These are phyloP conservation scores for Backusella luteola DNA, from an alignment of 192 early-diverging fungal species.

Conservation along the genomic window DNA sequence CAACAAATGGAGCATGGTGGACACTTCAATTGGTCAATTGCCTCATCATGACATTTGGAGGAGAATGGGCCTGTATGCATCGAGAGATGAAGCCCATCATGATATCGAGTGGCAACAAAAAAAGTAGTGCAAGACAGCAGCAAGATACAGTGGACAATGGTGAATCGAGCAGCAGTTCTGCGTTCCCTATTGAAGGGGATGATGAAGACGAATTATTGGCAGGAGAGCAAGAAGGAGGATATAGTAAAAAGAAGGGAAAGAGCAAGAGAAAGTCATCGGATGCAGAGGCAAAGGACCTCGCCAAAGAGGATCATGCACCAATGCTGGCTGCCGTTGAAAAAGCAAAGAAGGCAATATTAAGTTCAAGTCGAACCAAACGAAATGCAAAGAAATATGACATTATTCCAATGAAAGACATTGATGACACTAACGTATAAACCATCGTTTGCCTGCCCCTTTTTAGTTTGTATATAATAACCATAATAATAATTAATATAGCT, in stretches of 20 bases:
- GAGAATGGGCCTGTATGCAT: slow-evolving; percentile 80
- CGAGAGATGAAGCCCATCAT: slow-evolving; percentile 78
- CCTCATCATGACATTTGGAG: slow-evolving; percentile 67
- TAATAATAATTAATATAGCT: no score
- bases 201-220: slow-evolving; percentile 10
- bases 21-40: slow-evolving; percentile 47
- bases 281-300: background rate
- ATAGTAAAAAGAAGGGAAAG: background rate
- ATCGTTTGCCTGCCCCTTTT: background rate
- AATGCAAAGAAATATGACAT: slow-evolving; percentile 9
- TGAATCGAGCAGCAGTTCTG: background rate
- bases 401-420: slow-evolving; percentile 19
- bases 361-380: background rate
- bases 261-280: slow-evolving; percentile 23
- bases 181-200: background rate
- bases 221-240: background rate
- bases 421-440: background rate
- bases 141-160: background rate
- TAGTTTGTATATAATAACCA: background rate
- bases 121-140: background rate
- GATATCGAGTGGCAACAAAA: slow-evolving; percentile 17
- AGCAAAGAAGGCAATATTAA: slow-evolving; percentile 2
- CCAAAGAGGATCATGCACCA: slow-evolving; percentile 10
- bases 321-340: slow-evolving; percentile 16
- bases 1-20: slow-evolving; percentile 70